A percentile compares a stretch with the other conserved stretches of the same genome.
Conservation (phyloP, 352 stramenopile genomes). For the Globisporangium yorkense region DNA sequence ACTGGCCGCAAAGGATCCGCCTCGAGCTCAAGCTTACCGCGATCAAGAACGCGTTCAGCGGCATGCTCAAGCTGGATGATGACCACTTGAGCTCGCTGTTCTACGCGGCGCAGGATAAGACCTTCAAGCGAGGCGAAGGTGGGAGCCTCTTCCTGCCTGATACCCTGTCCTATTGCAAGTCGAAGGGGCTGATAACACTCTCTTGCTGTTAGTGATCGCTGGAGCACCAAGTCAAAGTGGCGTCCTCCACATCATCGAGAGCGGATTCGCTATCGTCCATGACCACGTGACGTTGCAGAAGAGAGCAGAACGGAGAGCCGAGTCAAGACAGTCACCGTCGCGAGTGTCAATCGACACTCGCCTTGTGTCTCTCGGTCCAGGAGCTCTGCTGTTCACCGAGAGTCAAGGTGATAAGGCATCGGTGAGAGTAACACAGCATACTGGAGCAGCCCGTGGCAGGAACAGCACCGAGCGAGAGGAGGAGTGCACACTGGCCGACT, state of each 20-base stretch:
- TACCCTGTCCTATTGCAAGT: too few relatives aligned
- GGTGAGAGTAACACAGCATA: neutral
- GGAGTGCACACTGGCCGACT: slow-evolving; percentile 37
- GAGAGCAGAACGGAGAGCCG: slow-evolving; percentile 10
- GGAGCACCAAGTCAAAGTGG: slow-evolving; percentile 17
- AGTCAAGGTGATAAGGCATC: neutral
- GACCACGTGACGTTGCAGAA: slow-evolving; percentile 30
- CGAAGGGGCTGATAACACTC: too few relatives aligned
- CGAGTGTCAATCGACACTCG: slow-evolving; percentile 30
- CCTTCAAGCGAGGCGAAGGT: slow-evolving; percentile 39
- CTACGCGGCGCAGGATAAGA: slow-evolving; percentile 24
- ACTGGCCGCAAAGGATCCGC: slow-evolving; percentile 23
- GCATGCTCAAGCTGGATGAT: slow-evolving; percentile 25
- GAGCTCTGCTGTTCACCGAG: slow-evolving; percentile 29
- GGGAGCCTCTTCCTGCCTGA: too few relatives aligned
- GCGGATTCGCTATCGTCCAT: slow-evolving; percentile 35
- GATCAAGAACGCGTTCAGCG: slow-evolving; percentile 25
- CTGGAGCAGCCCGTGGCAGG: neutral
- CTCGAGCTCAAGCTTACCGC: slow-evolving; percentile 27
- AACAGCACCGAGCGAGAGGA: neutral
- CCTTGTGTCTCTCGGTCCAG: slow-evolving; percentile 30
- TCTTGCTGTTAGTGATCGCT: slow-evolving; percentile 21
- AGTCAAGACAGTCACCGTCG: slow-evolving; percentile 5
- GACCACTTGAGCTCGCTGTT: slow-evolving; percentile 43
- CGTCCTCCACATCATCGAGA: slow-evolving; percentile 32